These are phyloP conservation scores for Nymphaea colorata DNA, from an alignment of 164 flowering plant species.

Conservation along the genomic window DNA sequence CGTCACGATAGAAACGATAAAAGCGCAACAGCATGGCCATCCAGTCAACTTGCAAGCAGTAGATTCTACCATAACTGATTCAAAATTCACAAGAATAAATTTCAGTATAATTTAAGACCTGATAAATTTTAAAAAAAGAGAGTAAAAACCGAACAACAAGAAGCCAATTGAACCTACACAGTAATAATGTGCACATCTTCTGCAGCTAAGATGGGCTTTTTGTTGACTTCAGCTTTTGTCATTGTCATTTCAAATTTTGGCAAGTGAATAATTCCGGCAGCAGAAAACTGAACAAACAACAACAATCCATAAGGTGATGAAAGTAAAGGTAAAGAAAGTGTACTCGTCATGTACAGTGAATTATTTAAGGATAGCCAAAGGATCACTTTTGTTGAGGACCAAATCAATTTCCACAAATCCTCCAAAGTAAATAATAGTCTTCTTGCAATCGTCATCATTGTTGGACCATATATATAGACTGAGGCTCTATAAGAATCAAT, in stretches of 20 bases:
- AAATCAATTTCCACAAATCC: too few relatives aligned
- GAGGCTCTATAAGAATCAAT: too few relatives aligned
- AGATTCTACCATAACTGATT: slow-evolving; percentile 90
- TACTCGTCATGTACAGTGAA: too few relatives aligned
- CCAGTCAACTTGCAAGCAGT: slow-evolving; percentile 91
- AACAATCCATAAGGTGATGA: not conserved
- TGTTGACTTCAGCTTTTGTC: slow-evolving; percentile 79
- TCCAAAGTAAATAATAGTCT: too few relatives aligned
- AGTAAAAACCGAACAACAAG: not conserved
- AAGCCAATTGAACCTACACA: slow-evolving; percentile 34
- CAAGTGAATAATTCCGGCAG: slow-evolving; percentile 75
- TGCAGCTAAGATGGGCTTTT: slow-evolving; percentile 72
- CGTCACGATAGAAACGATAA: slow-evolving; percentile 90
- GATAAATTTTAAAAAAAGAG: not conserved
- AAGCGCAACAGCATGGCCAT: slow-evolving; percentile 75
- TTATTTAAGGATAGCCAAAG: not conserved
- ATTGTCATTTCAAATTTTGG: slow-evolving; percentile 95
- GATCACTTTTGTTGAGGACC: not conserved
- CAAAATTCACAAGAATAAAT: not conserved
- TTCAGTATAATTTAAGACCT: not conserved
- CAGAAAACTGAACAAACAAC: slow-evolving; percentile 58
- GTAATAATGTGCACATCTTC: slow-evolving; percentile 83
- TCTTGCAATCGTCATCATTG: too few relatives aligned
- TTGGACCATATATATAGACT: too few relatives aligned
- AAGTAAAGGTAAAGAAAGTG: slow-evolving; percentile 3